phyloP scores from a whole-genome alignment of 2,329 filamentous ascomycete species.

The Xylaria sp. region DNA sequence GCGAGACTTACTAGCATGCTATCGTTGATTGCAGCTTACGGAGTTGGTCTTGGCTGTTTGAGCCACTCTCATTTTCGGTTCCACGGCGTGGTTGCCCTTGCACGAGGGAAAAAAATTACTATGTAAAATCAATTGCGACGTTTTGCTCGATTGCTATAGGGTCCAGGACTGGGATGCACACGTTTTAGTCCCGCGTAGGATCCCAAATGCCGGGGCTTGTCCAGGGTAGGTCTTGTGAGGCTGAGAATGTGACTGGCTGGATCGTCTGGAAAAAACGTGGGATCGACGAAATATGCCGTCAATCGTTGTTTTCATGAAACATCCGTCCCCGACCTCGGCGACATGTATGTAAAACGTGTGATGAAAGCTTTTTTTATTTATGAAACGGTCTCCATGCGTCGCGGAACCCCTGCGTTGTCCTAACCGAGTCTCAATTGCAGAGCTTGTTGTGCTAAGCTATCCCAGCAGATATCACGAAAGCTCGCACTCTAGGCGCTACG shows the following conservation, averaged over 20 bases:
- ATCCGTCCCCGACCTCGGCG: not conserved
- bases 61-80: conserved; percentile 10
- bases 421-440: not conserved
- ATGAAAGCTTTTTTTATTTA: not conserved
- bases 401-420: conserved; percentile 4
- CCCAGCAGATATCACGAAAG: not conserved
- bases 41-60: conserved; percentile 23
- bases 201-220: conserved; percentile 2
- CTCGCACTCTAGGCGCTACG: not conserved
- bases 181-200: conserved; percentile 9
- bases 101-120: too few species aligned
- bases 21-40: conserved; percentile 2
- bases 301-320: conserved; percentile 10
- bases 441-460: not conserved
- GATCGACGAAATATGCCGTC: not conserved
- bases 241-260: not conserved
- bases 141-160: not conserved
- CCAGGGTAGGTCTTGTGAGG: not conserved
- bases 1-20: conserved; percentile 5
- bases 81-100: not conserved
- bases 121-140: not conserved
- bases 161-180: not conserved
- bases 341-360: not conserved
- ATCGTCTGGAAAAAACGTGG: not conserved
- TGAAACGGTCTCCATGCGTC: conserved; percentile 8